A percentile compares a stretch with the other conserved stretches of the same genome.
phyloP scores from a whole-genome alignment of 257 asterid species.

The Solanum rostratum region DNA sequence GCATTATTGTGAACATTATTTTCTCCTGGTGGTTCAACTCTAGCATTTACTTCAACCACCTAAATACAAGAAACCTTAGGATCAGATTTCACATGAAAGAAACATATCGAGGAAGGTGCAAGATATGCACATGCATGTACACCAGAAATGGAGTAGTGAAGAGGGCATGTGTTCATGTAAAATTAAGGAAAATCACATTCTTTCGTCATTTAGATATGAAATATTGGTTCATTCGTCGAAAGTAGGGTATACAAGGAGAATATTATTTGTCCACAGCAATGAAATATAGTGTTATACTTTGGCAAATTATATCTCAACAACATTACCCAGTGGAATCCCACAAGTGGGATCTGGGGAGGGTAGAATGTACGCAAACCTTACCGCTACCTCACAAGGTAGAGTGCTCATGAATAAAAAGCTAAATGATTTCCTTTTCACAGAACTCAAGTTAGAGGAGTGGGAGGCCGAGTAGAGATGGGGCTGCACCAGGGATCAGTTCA shows the following conservation, averaged over 20 bases:
- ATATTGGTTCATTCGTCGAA: not conserved
- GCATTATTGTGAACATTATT: slow-evolving; percentile 26
- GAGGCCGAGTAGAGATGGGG: no score
- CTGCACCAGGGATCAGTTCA: no score
- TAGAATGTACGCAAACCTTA: no score
- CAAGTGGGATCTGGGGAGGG: no score
- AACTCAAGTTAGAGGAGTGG: no score
- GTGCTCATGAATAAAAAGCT: not conserved
- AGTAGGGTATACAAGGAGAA: not conserved
- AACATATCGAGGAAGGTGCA: not conserved
- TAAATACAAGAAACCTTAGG: not conserved
- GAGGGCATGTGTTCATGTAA: not conserved
- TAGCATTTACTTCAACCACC: slow-evolving; percentile 28
- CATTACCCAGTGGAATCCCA: no score
- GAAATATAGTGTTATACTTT: not conserved
- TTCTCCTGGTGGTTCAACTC: slow-evolving; percentile 24
- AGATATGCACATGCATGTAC: not conserved
- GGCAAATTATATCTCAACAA: not conserved
- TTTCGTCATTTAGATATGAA: not conserved
- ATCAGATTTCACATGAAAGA: not conserved
- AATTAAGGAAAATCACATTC: not conserved
- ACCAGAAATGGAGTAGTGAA: not conserved
- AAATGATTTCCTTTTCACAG: not conserved
- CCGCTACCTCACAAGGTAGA: no score
- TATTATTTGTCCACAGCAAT: not conserved